Evolutionary conservation across 257 asterid species (phyloP).

Genomic region (Ilex aquifolium): DNA sequence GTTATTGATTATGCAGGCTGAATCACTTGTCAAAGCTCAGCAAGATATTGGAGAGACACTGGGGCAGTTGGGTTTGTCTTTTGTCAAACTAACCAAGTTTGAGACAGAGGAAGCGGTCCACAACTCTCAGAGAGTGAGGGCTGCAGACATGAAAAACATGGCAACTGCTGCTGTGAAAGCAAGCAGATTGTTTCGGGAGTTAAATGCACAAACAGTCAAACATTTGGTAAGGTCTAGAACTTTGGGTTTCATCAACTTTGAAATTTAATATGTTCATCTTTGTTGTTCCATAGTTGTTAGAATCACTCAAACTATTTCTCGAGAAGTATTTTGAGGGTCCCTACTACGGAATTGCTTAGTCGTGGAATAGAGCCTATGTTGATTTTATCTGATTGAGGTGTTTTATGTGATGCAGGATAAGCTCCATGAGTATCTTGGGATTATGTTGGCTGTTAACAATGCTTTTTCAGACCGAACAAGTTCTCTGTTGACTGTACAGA

Average conservation of each 20-base stretch:
- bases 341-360: too few species aligned
- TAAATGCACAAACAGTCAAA: conserved; percentile 91
- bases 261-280: too few species aligned
- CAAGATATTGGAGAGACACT: conserved; percentile 96
- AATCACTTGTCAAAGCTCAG: conserved; percentile 85
- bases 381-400: background rate
- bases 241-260: too few species aligned
- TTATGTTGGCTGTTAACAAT: conserved; percentile 83
- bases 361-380: too few species aligned
- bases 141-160: conserved; percentile 85
- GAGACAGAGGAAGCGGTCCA: conserved; percentile 82
- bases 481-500: conserved; percentile 88
- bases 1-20: conserved; percentile 51
- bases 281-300: too few species aligned
- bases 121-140: conserved; percentile 79
- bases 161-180: conserved; percentile 98
- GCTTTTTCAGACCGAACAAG: conserved; percentile 88
- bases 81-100: conserved; percentile 90
- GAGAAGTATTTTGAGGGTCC: too few species aligned
- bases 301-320: too few species aligned
- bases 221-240: conserved; percentile 53
- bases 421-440: conserved; percentile 90
- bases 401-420: conserved; percentile 54
- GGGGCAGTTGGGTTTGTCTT: conserved; percentile 90
- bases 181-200: conserved; percentile 86